Conservation (phyloP, 2,329 filamentous ascomycete species). For the Aphanocladium album region DNA sequence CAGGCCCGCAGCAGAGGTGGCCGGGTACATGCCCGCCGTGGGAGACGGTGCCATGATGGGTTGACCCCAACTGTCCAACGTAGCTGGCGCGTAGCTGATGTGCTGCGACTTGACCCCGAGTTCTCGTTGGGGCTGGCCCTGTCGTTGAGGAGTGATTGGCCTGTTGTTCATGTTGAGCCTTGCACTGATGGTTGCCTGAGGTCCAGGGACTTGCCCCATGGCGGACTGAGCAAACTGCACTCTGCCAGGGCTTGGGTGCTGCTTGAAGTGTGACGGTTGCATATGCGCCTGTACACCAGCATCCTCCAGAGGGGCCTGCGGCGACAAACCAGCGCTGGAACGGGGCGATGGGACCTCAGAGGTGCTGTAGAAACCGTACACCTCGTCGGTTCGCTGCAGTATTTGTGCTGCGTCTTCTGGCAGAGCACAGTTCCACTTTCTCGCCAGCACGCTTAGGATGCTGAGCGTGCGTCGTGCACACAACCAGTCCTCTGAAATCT, state of each 20-base stretch:
- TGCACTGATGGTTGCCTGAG: conserved; percentile 1
- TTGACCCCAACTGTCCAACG: conserved; percentile 5
- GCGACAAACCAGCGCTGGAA: conserved; percentile 28
- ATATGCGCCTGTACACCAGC: conserved; percentile 14
- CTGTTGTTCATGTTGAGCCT: conserved; percentile 6
- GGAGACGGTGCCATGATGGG: not conserved
- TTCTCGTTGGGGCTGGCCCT: conserved; percentile 9
- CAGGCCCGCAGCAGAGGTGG: not conserved
- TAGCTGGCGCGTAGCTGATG: conserved; percentile 1
- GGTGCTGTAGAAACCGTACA: conserved; percentile 67
- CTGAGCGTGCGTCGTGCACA: conserved; percentile 79
- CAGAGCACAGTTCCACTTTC: conserved; percentile 85
- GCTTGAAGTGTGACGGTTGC: conserved; percentile 13
- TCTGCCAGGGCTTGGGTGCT: conserved; percentile 6
- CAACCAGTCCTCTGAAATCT: conserved; percentile 93
- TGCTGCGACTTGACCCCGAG: not conserved
- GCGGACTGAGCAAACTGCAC: conserved; percentile 6
- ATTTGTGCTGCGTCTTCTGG: conserved; percentile 76
- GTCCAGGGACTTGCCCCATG: not conserved
- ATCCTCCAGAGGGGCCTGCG: conserved; percentile 24
- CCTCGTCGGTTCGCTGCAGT: conserved; percentile 71
- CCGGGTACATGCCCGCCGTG: not conserved
- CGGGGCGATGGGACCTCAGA: conserved; percentile 55
- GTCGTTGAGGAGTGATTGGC: not conserved
- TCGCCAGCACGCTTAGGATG: conserved; percentile 77